Base-by-base conservation (phyloP, 148 eudicot genomes). In the Dysphania ambrosioides region DNA sequence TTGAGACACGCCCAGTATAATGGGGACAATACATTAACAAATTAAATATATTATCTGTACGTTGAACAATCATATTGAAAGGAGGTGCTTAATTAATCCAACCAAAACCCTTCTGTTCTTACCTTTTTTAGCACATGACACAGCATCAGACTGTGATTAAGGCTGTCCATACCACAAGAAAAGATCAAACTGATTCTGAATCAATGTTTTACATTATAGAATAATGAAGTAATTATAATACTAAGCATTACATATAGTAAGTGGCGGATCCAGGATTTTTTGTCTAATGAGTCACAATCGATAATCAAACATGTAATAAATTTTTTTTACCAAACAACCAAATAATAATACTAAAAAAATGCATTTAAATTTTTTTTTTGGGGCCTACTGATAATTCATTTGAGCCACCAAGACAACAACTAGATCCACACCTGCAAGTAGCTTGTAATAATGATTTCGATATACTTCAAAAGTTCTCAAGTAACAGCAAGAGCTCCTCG, bases 1-100 rank as follows among this genome's bases (percentile, higher is more conserved):
- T 81, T 81, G 77, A 81, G 83, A 81, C 80, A 81, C 79, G 80
- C 74, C 77, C 80, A 81, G 70, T 68, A 72, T 81, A 74, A 74
- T 79, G 73, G 78, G 35, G 78, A 79, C 82, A 79, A 47, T 34
- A 35, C 55, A 62, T 69, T 74, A 36, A 27, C 38, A 16, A 74
- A 4, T 79, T 57, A 41, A 79, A 61, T 68, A 69, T n/a, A 16
- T 78, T 78, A 78, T 78, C 81, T 61, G 55, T 11, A 32, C 30
- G 47, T 51, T 68, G 8, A 71, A 1, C 12, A 29, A 34, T 71
- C 27, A 21, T n/a, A n/a, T 6, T 56, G 57, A 15, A 71, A 63
- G 75, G n/a, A 26, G 66, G 36, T 55, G 41, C 64, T 75, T 66
- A 29, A 41, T 10, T 23, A 51, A 42, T 30, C 27, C 3, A 30